Evolutionary conservation across 805 yeast species (phyloP), one percentile per base, ranked within the genome.

Genomic region (Zygoascus biomembranicola): DNA sequence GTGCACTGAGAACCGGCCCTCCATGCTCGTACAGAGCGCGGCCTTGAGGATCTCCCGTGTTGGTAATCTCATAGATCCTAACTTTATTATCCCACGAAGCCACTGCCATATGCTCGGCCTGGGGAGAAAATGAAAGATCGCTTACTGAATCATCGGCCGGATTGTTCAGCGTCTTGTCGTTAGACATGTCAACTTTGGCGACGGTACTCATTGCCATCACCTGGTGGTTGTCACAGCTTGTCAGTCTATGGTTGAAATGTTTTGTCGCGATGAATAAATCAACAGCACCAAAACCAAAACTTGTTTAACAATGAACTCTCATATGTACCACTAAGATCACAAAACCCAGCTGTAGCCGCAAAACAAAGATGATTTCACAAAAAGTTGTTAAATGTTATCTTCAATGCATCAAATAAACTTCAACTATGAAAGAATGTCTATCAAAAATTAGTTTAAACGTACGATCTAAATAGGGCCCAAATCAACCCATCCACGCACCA

Each of bases 31-130:
- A 90, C 63, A 90, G 67, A 0, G 97, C 97, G 49, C 96, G 73
- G 8, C 96, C 97, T 63, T 87, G 94, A 31, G 88, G 82, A 53
- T 80, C 79, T 4, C 97, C 97, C 42, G 79, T 77, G 52, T 77
- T 74, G 44, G 83, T 77, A 16, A 90, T 81, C 68, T 94, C 98
- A 75, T 94, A 94, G 52, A 94, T 84, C 57, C 98, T 78, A 43
- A 89, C 97, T 66, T 89, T 90, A 62, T 85, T 87, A 70, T 94
- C 99, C 99, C 99, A 94, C 16, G 95, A 84, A 16, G 95, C 79
- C 2, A 82, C 94, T 2, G 95, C 80, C 55, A 94, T 68, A 55
- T 81, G 75, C 59, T 94, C 96, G 18, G 85, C 92, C 59, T 77
- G 86, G 14, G 98, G 88, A 11, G 96, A 87, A 70, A 92, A 94